Conservation (phyloP, 2,329 filamentous ascomycete genomes). For the Pyrenophora seminiperda region DNA sequence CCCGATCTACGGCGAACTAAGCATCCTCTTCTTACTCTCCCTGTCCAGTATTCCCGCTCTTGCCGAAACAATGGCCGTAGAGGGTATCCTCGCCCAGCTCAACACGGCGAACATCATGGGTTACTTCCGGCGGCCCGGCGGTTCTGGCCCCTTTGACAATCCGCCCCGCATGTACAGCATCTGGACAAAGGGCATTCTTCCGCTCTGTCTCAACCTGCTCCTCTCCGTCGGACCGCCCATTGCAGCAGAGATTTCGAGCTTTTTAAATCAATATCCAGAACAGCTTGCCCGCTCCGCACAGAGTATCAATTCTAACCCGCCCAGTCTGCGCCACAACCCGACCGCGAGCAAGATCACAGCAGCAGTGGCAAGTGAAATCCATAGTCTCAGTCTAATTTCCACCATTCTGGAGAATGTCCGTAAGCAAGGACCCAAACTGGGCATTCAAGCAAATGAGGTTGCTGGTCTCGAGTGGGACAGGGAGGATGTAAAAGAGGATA, state of each 20-base stretch:
- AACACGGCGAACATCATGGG: constrained; percentile 78
- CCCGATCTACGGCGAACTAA: constrained; percentile 92
- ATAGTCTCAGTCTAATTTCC: constrained; percentile 77
- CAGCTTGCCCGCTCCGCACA: constrained; percentile 75
- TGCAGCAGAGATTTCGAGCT: constrained; percentile 81
- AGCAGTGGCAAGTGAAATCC: constrained; percentile 74
- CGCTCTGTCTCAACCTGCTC: constrained; percentile 86
- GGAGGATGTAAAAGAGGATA: constrained; percentile 73
- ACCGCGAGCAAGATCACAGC: constrained; percentile 67
- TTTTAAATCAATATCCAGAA: constrained; percentile 86
- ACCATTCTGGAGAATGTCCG: constrained; percentile 71
- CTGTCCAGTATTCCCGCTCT: constrained; percentile 79
- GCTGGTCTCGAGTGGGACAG: constrained; percentile 77
- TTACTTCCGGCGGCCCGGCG: constrained; percentile 70
- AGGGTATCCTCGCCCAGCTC: constrained; percentile 80
- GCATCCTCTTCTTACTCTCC: constrained; percentile 84
- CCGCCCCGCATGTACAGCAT: constrained; percentile 80
- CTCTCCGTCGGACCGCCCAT: constrained; percentile 79
- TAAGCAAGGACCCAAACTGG: constrained; percentile 51
- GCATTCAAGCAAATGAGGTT: constrained; percentile 66
- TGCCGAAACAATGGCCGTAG: constrained; percentile 87
- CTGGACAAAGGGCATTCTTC: constrained; percentile 87
- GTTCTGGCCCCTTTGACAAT: constrained; percentile 79
- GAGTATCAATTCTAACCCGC: constrained; percentile 65
- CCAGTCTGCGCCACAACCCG: constrained; percentile 9